Base-by-base conservation (phyloP, 75 land plant genomes). In the Isoetes taiwanensis region DNA sequence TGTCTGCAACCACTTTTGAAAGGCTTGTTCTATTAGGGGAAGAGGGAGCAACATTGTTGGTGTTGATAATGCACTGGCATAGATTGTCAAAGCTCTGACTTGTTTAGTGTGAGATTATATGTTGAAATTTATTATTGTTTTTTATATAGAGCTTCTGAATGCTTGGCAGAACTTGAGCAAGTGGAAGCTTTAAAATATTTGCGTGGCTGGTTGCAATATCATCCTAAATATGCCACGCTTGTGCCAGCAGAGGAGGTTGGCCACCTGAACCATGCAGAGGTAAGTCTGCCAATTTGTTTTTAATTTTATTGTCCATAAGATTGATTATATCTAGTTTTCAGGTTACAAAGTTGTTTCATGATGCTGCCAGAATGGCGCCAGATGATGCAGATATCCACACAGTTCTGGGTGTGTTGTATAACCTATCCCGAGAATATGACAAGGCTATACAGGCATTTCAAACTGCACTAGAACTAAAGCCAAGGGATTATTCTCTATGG, bases 401-500 rank as follows among this genome's bases (percentile, higher is more conserved):
- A 55, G 97, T 91, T 12, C 77, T 91, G 26, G 97, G 95, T 37
- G 95, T 91, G 32, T 53, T 91, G 32, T 91, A 87, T 62, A 91
- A 91, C 52, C 58, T 91, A n/a, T 91, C 97, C 5, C 80, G 97
- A 66, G 85, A 91, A 39, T 91, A 76, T 67, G 84, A 80, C 69
- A 86, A 71, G 58, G 97, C 97, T 14, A 83, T 91, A 59, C 61
- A 20, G 42, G 56, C 94, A 19, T 91, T 91, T 32, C 48, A 77
- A 55, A 83, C 70, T 30, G 95, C 95, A 56, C 68, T 91, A 33
- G 75, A 83, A 62, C 72, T 91, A 34, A 91, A 81, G 57, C 95
- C 97, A 28, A 76, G 75, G 30, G 97, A 91, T 66, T 91, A 91
- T 54, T 91, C 97, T 42, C 78, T 91, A 5, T 91, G 97, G 97